phyloP scores from a whole-genome alignment of 176 grass and related monocot genomes.

The Bonia amplexicaulis region DNA sequence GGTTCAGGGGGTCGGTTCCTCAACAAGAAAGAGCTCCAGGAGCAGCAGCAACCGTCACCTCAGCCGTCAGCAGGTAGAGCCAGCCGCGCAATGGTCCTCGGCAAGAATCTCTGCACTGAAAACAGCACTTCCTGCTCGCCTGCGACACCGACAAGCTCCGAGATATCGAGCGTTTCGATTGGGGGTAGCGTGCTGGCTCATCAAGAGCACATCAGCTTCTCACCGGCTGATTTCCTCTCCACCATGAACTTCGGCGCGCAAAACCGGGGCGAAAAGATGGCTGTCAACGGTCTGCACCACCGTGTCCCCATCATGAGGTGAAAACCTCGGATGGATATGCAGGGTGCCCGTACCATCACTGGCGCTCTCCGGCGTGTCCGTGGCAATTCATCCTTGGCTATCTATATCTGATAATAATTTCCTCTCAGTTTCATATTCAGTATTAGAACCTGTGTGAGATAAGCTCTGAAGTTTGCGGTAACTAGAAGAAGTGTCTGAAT shows the following conservation, averaged over 20 bases:
- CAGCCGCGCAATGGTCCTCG: conserved; percentile 19
- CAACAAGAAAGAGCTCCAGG: conserved; percentile 70
- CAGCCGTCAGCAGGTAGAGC: conserved; percentile 18
- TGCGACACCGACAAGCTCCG: conserved; percentile 27
- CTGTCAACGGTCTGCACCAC: conserved; percentile 17
- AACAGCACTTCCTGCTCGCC: conserved; percentile 22
- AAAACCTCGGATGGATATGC: background rate
- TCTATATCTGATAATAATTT: conserved; percentile 5
- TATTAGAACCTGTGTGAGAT: background rate
- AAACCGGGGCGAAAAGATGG: conserved; percentile 29
- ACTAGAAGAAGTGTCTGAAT: no score
- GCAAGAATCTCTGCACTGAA: conserved; percentile 17
- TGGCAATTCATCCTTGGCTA: conserved; percentile 99
- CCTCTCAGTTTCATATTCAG: background rate
- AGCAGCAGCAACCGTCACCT: conserved; percentile 18
- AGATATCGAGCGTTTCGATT: conserved; percentile 37
- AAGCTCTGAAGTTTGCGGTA: background rate
- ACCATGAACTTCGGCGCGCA: background rate
- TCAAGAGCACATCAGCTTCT: conserved; percentile 36
- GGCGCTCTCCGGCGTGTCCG: conserved; percentile 20
- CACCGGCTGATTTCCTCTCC: conserved; percentile 28
- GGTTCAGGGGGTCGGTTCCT: conserved; percentile 90
- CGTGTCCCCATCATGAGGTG: conserved; percentile 33
- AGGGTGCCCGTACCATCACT: background rate
- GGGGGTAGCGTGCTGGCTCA: conserved; percentile 25